A percentile compares a stretch with the other conserved stretches of the same genome.
phyloP scores from a whole-genome alignment of 2,329 filamentous ascomycete species.

The Passalora sequoiae region DNA sequence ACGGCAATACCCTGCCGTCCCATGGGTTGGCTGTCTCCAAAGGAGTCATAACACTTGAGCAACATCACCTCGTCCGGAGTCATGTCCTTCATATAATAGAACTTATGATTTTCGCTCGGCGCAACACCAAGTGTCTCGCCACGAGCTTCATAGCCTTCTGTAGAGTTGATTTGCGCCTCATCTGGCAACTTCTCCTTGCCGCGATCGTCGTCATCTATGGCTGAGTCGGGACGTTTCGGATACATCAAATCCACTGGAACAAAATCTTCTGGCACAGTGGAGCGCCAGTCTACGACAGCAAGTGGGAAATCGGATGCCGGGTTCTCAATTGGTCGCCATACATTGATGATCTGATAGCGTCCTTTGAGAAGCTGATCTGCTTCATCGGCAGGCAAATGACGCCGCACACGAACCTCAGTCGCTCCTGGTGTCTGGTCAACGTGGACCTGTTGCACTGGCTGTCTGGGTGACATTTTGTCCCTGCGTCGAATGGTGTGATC shows the following conservation, averaged over 20 bases:
- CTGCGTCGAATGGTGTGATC: slow-evolving; percentile 65
- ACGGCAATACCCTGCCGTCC: slow-evolving; percentile 39
- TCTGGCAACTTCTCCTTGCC: slow-evolving; percentile 56
- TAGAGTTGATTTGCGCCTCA: slow-evolving; percentile 42
- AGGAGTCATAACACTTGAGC: slow-evolving; percentile 48
- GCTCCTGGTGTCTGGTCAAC: slow-evolving; percentile 66
- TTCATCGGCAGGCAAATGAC: slow-evolving; percentile 54
- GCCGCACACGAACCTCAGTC: slow-evolving; percentile 56
- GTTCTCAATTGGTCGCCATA: slow-evolving; percentile 62
- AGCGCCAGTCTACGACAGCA: slow-evolving; percentile 61
- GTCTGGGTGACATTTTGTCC: slow-evolving; percentile 51
- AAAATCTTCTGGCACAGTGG: slow-evolving; percentile 54
- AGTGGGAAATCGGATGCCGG: slow-evolving; percentile 64
- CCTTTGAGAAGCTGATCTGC: slow-evolving; percentile 53
- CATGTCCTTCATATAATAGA: slow-evolving; percentile 66
- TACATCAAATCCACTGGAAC: slow-evolving; percentile 60
- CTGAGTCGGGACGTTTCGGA: slow-evolving; percentile 43
- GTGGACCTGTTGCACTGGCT: slow-evolving; percentile 65
- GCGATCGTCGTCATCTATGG: slow-evolving; percentile 46
- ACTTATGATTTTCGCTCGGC: slow-evolving; percentile 54
- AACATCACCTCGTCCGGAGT: slow-evolving; percentile 51
- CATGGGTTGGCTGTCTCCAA: slow-evolving; percentile 39
- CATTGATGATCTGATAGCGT: slow-evolving; percentile 64
- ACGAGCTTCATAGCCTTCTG: slow-evolving; percentile 56
- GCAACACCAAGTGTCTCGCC: slow-evolving; percentile 60